phyloP scores from a whole-genome alignment of 106 monocot species.

The Platanthera zijinensis region DNA sequence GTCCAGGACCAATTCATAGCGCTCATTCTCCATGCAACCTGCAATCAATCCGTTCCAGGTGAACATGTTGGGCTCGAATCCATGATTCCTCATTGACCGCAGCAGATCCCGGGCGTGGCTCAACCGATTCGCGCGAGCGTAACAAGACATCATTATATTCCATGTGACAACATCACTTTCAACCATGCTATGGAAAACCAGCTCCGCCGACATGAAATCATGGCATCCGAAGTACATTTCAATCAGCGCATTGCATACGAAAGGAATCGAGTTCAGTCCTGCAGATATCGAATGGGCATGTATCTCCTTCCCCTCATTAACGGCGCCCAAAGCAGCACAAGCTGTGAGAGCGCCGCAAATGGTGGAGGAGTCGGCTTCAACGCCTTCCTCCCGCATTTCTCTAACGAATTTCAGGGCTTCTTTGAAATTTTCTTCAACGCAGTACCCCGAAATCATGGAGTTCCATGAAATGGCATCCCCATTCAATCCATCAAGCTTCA shows the following conservation, averaged over 20 bases:
- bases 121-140: constrained; percentile 24
- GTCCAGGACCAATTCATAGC: constrained; percentile 20
- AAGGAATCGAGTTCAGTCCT: constrained; percentile 24
- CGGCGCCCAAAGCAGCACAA: constrained; percentile 25
- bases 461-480: constrained; percentile 48
- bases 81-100: constrained; percentile 20
- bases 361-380: constrained; percentile 32
- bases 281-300: constrained; percentile 33
- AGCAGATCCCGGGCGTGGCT: constrained; percentile 18
- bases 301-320: constrained; percentile 36
- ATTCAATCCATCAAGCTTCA: constrained; percentile 26
- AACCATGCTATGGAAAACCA: constrained; percentile 13
- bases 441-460: constrained; percentile 44
- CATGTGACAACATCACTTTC: constrained; percentile 25
- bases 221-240: constrained; percentile 42
- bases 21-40: constrained; percentile 31
- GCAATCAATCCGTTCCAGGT: constrained; percentile 46
- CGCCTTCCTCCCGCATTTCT: constrained; percentile 31
- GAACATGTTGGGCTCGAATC: constrained; percentile 31
- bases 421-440: constrained; percentile 18
- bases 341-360: constrained; percentile 26
- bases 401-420: constrained; percentile 29
- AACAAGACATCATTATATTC: constrained; percentile 40
- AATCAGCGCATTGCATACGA: constrained; percentile 28
- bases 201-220: constrained; percentile 22